Conservation (phyloP, 1,284 basidiomycete species). For the Exsudoporus floridanus region DNA sequence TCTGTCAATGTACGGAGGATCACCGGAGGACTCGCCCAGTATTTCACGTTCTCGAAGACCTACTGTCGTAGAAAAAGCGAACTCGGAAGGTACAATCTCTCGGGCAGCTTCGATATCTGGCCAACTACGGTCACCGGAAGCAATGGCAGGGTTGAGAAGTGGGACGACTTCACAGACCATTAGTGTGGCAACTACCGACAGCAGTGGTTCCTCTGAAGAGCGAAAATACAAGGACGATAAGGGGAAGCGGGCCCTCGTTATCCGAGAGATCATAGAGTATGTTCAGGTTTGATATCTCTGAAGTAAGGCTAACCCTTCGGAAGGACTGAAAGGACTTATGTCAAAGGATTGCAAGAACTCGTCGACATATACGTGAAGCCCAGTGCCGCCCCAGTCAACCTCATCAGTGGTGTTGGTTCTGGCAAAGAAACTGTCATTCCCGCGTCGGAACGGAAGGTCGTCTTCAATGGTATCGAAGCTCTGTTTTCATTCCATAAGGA, state of each 20-base stretch:
- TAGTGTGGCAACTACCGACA: slow-evolving; percentile 74
- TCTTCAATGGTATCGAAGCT: slow-evolving; percentile 90
- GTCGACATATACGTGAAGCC: slow-evolving; percentile 95
- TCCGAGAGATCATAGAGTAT: slow-evolving; percentile 85
- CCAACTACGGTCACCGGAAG: slow-evolving; percentile 62
- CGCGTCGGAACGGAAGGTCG: slow-evolving; percentile 83
- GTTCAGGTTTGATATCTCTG: slow-evolving; percentile 34
- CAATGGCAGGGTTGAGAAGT: slow-evolving; percentile 54
- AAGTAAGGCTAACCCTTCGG: slow-evolving; percentile 11
- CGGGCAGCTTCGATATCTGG: slow-evolving; percentile 43
- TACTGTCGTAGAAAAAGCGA: slow-evolving; percentile 59
- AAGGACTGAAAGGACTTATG: slow-evolving; percentile 94
- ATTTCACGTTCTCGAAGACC: slow-evolving; percentile 58
- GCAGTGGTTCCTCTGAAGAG: slow-evolving; percentile 63
- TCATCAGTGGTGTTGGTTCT: slow-evolving; percentile 67
- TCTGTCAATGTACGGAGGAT: slow-evolving; percentile 53
- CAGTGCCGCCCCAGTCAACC: slow-evolving; percentile 67
- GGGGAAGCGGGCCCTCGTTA: slow-evolving; percentile 72
- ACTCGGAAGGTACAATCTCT: slow-evolving; percentile 42
- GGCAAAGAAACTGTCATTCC: slow-evolving; percentile 85
- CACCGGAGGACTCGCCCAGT: slow-evolving; percentile 41
- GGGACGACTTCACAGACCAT: slow-evolving; percentile 62
- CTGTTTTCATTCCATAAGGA: slow-evolving; percentile 90
- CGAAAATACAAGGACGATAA: slow-evolving; percentile 89
- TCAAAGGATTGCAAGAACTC: slow-evolving; percentile 88